Conservation (phyloP, 2,329 filamentous ascomycete genomes). For the Pyrenophora teres region DNA sequence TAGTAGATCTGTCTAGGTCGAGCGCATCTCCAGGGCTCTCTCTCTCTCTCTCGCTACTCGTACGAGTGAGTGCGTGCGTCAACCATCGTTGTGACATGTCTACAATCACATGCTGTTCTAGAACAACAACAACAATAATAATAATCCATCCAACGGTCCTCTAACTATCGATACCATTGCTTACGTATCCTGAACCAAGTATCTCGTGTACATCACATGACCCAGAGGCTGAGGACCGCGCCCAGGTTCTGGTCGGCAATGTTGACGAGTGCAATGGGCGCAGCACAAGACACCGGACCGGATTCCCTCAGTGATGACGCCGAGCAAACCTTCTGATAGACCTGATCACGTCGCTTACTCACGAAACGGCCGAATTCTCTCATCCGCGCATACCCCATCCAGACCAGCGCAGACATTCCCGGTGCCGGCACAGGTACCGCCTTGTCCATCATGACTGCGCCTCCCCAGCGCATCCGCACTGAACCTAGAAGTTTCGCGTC, state of each 20-base stretch:
- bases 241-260: background rate
- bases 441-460: slow-evolving; percentile 1
- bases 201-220: background rate
- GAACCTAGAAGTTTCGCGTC: background rate
- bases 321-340: background rate
- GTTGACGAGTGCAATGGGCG: slow-evolving; percentile 2
- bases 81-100: too few species aligned
- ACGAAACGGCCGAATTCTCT: background rate
- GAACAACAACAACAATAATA: too few species aligned
- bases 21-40: too few species aligned
- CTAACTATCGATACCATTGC: too few species aligned
- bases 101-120: too few species aligned
- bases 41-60: too few species aligned
- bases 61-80: too few species aligned
- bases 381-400: background rate
- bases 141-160: too few species aligned
- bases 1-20: too few species aligned
- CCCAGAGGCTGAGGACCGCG: background rate
- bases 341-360: background rate
- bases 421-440: background rate
- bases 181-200: background rate
- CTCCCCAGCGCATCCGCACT: slow-evolving; percentile 6
- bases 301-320: background rate
- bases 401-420: too few species aligned
- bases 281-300: slow-evolving; percentile 1